phyloP scores from a whole-genome alignment of 2,329 filamentous ascomycete species.

The Aphanocladium album region DNA sequence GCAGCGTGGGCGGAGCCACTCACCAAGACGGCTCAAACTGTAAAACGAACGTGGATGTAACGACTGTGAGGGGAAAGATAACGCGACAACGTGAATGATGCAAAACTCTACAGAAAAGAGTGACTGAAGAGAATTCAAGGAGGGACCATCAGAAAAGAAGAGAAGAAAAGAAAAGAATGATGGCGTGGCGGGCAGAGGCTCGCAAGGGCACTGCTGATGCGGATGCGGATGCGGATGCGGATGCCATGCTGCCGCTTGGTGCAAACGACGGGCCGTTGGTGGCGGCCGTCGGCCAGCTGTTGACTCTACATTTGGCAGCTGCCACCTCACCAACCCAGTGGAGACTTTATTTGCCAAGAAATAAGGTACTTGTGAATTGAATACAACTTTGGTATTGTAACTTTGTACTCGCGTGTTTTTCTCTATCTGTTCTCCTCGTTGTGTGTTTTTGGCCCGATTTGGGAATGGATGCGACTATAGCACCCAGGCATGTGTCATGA shows the following conservation, averaged over 20 bases:
- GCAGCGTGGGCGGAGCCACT: background rate
- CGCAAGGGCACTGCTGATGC: background rate
- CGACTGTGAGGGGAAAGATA: background rate
- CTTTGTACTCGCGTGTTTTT: background rate
- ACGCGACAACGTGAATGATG: background rate
- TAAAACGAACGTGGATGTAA: background rate
- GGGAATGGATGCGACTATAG: background rate
- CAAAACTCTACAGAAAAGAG: background rate
- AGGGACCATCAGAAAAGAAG: background rate
- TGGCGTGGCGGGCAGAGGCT: background rate
- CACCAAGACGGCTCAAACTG: conserved; percentile 2
- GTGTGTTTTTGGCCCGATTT: background rate
- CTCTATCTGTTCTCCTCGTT: background rate
- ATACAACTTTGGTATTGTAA: background rate
- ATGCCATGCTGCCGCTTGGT: background rate
- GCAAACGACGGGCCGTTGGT: background rate
- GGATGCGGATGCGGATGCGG: background rate
- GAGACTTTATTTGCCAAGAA: background rate
- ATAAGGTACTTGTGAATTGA: background rate
- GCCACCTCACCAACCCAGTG: background rate
- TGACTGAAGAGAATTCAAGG: background rate
- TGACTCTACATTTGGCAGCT: background rate
- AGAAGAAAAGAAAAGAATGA: background rate
- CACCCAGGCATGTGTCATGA: background rate
- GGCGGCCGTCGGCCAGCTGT: background rate